A percentile compares a stretch with the other conserved stretches of the same genome.
These are phyloP conservation scores for Glycine latifolia DNA, from an alignment of 306 rosid genomes.

Conservation along the genomic window DNA sequence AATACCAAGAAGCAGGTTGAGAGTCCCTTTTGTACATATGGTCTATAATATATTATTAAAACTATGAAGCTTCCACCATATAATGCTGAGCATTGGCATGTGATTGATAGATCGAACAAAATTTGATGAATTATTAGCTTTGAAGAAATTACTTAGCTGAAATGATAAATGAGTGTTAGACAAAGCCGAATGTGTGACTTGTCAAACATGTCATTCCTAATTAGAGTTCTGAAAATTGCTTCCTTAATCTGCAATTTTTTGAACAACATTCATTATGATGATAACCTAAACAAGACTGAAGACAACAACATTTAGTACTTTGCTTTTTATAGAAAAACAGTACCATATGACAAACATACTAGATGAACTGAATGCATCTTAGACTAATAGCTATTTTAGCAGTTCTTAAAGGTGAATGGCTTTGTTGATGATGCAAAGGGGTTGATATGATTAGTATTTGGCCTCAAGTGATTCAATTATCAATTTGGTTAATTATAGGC, in stretches of 20 bases:
- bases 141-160: constrained; percentile 1
- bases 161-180: constrained; percentile 53
- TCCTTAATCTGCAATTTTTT: constrained; percentile 71
- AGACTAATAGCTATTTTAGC: too few relatives aligned
- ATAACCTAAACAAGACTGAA: constrained; percentile 29
- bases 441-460: too few relatives aligned
- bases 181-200: constrained; percentile 80
- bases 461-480: too few relatives aligned
- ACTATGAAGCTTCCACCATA: background rate
- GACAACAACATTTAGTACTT: background rate
- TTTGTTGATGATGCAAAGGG: too few relatives aligned
- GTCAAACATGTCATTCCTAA: constrained; percentile 85
- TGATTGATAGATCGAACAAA: background rate
- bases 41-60: background rate
- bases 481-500: too few relatives aligned
- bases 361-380: background rate
- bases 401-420: too few relatives aligned
- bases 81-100: background rate
- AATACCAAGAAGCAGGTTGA: background rate
- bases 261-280: constrained; percentile 13
- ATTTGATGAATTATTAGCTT: background rate
- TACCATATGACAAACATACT: background rate
- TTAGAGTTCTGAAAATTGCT: constrained; percentile 79
- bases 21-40: background rate
- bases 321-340: background rate